Base-by-base conservation (phyloP, 148 eudicot genomes). In the Arbutus unedo region DNA sequence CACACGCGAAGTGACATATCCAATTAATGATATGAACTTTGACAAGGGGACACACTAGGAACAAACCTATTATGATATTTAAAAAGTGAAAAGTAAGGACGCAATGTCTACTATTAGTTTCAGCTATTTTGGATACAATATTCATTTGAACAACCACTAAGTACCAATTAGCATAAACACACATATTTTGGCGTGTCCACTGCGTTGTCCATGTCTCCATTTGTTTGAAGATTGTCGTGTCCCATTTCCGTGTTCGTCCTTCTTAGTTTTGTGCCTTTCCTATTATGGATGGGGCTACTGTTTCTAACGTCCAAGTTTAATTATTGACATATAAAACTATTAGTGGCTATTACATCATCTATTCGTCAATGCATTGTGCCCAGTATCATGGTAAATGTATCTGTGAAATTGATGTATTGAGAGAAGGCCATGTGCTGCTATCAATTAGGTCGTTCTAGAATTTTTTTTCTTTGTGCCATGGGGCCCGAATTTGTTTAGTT, bases 381-480 rank as follows among this genome's bases (percentile, higher is more conserved):
- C 1, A 60, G 31, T 19, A 60, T n/a, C 66, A n/a, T 16, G 66
- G 25, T 60, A 60, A 57, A 57, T n/a, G 21, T 16, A 15, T 57
- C 23, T 6, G n/a, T 59, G 23, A 16, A 19, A 18, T 2, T 55
- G 66, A 19, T n/a, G 19, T n/a, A n/a, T 19, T n/a, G 25, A 60
- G 66, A n/a, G 66, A 60, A 60, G 66, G 66, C 10, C 64, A n/a
- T n/a, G 31, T 60, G 67, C 67, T 60, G 67, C 67, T n/a, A n/a
- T 60, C 25, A 60, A 60, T 10, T n/a, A 19, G 25, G 10, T 60
- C 67, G 6, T 59, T 19, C 25, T 60, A 2, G 67, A 60, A n/a
- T 60, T 60, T 60, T n/a, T 25, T 60, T 9, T 60, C n/a, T n/a
- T 6, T n/a, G n/a, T 60, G 31, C 31, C 7, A 25, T 7, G 31